These are phyloP conservation scores for Mycosphaerelloides madeirae DNA, from an alignment of 2,329 filamentous ascomycete species.

Conservation along the genomic window DNA sequence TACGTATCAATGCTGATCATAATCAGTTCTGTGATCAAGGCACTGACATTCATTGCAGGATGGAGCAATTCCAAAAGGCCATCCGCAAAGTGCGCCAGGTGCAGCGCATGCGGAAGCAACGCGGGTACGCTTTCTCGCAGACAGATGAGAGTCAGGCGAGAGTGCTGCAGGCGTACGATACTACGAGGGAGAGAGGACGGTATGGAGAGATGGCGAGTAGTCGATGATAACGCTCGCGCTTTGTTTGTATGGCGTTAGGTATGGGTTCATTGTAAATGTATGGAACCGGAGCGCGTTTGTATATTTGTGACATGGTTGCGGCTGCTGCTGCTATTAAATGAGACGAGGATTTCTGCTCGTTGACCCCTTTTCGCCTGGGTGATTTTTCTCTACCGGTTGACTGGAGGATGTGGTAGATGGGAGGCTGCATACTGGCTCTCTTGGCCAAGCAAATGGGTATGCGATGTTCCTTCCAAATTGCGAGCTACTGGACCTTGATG, in stretches of 20 bases:
- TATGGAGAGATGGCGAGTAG: constrained; percentile 87
- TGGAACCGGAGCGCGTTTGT: background rate
- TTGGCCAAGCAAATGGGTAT: too few species aligned
- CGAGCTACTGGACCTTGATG: too few species aligned
- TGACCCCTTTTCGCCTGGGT: too few species aligned
- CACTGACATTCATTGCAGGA: constrained; percentile 49
- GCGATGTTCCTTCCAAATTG: too few species aligned
- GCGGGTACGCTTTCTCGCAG: constrained; percentile 96
- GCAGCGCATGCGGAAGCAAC: constrained; percentile 98
- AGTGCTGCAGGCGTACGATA: constrained; percentile 96
- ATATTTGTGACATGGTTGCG: background rate
- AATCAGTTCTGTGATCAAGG: background rate
- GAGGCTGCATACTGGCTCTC: too few species aligned
- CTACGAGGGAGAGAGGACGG: constrained; percentile 80
- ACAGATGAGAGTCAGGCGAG: constrained; percentile 94
- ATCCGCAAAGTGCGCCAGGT: constrained; percentile 98
- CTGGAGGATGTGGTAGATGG: too few species aligned
- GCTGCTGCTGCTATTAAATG: too few species aligned
- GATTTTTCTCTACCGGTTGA: too few species aligned
- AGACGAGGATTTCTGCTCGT: too few species aligned
- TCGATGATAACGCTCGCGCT: background rate
- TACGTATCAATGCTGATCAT: constrained; percentile 41
- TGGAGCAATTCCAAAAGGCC: constrained; percentile 99
- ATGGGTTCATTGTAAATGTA: background rate
- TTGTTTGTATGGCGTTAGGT: background rate